Base-by-base conservation (phyloP, 192 early-diverging fungal genomes). In the Blastocladiella britannica region DNA sequence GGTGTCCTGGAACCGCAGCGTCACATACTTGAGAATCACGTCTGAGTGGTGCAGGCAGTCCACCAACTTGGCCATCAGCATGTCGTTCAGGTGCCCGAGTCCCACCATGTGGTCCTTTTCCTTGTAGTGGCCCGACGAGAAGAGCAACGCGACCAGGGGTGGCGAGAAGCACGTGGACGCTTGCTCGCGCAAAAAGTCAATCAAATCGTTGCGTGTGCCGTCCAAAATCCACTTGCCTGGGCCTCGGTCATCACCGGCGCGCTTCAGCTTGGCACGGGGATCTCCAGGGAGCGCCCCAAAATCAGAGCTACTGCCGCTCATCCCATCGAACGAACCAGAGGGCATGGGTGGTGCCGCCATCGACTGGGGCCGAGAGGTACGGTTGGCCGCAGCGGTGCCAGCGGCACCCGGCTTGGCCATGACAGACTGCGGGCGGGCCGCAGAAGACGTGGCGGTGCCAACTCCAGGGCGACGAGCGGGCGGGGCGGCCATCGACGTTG, bases 1-100 rank as follows among this genome's bases (percentile, higher is more conserved):
- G n/a, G 87, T 89, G 57, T 93, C 90, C 66, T 84, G 87, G 72
- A 93, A 87, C 15, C 90, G 80, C 22, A 93, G 68, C 25, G 87
- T 90, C 43, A 87, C 58, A 61, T 91, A 93, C 57, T 90, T 91
- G 30, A 93, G 72, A 37, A 91, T 60, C 8, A 93, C 59, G 60
- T 93, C 90, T 1, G 77, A 65, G 66, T 82, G 81, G n/a, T 79
- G 77, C 7, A 88, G 59, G 55, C 70, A 84, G 20, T 85, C 74
- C 12, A 56, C 57, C 22, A 67, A 72, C 63, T 85, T 66, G 25
- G 85, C 82, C 18, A 72, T 68, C 28, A 92, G 62, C 25, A 68
- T 74, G 26, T 85, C 84, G 51, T 89, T 82, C 7, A 93, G 61
- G 3, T 76, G 51, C 0, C 70, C 74, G 29, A 93, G 59, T 0